A percentile compares a stretch with the other conserved stretches of the same genome.
Conservation (phyloP, 768 basidiomycete genomes). For the Suillus subluteus region DNA sequence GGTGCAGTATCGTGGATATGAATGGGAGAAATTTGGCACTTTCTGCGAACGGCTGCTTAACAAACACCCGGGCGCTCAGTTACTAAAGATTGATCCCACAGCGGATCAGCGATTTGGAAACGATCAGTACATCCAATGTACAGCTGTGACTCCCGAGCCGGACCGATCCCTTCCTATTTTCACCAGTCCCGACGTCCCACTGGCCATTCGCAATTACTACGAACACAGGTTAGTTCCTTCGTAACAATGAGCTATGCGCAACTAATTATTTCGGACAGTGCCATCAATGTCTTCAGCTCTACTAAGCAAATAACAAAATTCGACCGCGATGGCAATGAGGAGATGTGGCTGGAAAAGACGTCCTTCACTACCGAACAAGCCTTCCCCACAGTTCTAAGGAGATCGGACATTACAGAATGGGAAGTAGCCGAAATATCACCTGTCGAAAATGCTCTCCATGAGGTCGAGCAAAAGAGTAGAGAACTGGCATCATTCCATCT, state of each 20-base stretch:
- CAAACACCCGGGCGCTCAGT: conserved; percentile 84
- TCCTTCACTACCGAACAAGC: conserved; percentile 84
- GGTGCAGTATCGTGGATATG: conserved; percentile 85
- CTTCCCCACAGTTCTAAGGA: conserved; percentile 89
- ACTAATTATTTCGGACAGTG: conserved; percentile 47
- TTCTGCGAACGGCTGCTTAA: conserved; percentile 92
- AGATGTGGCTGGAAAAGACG: conserved; percentile 89
- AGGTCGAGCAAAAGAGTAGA: conserved; percentile 79
- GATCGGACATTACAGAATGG: conserved; percentile 81
- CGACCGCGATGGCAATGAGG: conserved; percentile 67
- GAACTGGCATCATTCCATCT: conserved; percentile 71
- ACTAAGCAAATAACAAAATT: conserved; percentile 68
- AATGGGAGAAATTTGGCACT: conserved; percentile 91
- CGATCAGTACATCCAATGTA: conserved; percentile 89
- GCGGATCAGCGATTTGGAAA: conserved; percentile 79
- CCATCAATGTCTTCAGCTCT: conserved; percentile 81
- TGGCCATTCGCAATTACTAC: conserved; percentile 82
- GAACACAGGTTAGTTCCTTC: conserved; percentile 67
- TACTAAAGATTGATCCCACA: conserved; percentile 79
- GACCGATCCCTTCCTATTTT: conserved; percentile 79
- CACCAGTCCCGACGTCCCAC: conserved; percentile 80
- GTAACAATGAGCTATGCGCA: background rate
- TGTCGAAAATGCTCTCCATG: conserved; percentile 78
- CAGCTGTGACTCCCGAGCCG: conserved; percentile 83
- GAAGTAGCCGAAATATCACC: conserved; percentile 83